Conservation (phyloP, 345 rosid genomes). For the Chamaenerion angustifolium region DNA sequence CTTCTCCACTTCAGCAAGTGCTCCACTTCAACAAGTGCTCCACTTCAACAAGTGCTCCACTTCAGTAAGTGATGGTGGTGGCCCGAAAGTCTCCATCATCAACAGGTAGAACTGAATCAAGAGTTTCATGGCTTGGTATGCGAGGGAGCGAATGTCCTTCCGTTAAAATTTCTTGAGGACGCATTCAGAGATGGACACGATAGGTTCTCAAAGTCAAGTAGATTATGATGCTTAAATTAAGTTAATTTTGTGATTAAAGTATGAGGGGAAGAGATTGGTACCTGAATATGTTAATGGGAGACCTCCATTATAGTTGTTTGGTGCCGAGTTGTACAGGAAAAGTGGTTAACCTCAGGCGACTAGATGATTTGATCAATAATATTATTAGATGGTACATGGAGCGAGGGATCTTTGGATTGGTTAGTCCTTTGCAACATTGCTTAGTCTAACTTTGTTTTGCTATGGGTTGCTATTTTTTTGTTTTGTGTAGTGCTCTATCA, state of each 20-base stretch:
- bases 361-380: constrained; percentile 79
- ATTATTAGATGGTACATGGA: constrained; percentile 93
- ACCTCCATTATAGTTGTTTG: constrained; percentile 30
- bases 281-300: constrained; percentile 11
- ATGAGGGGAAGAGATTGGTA: neutral
- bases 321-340: constrained; percentile 87
- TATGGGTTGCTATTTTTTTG: neutral
- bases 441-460: neutral
- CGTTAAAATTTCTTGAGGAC: constrained; percentile 65
- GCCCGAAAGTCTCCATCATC: too few relatives aligned
- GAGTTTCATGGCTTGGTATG: constrained; percentile 81
- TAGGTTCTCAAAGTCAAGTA: constrained; percentile 21
- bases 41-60: too few relatives aligned
- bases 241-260: neutral
- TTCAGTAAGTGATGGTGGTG: too few relatives aligned
- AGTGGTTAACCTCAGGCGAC: constrained; percentile 67
- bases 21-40: too few relatives aligned
- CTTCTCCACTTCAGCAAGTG: too few relatives aligned
- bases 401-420: constrained; percentile 90
- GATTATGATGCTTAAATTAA: constrained; percentile 1
- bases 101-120: constrained; percentile 88
- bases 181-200: constrained; percentile 65
- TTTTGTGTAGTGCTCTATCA: neutral
- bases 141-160: constrained; percentile 95
- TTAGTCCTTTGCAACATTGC: constrained; percentile 14